Conservation (phyloP, 495 filamentous ascomycete species). For the Aspergillus bertholletiae region DNA sequence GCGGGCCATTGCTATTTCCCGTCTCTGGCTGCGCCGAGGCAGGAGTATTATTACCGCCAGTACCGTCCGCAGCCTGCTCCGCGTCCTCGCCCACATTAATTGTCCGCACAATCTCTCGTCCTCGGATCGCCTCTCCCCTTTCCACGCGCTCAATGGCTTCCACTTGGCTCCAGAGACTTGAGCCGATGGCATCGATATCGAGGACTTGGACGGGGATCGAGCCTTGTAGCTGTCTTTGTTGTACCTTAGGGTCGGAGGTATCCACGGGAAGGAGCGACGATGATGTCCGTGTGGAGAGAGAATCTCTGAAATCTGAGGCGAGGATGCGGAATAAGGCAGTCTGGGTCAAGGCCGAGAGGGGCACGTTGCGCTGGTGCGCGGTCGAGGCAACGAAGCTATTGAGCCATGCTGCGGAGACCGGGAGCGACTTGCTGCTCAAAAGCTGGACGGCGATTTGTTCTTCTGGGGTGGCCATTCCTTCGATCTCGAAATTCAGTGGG, state of each 20-base stretch:
- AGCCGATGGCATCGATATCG: conserved; percentile 76
- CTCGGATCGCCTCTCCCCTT: conserved; percentile 77
- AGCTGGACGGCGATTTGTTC: conserved; percentile 45
- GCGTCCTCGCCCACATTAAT: conserved; percentile 50
- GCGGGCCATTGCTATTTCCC: conserved; percentile 52
- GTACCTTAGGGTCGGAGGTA: conserved; percentile 46
- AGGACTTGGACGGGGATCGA: conserved; percentile 77
- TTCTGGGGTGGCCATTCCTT: conserved; percentile 32
- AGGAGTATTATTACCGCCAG: conserved; percentile 7
- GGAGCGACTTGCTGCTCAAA: conserved; percentile 37
- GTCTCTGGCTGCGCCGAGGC: conserved; percentile 10
- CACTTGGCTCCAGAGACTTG: conserved; percentile 77
- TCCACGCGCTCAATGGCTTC: conserved; percentile 80
- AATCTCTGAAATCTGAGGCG: conserved; percentile 66
- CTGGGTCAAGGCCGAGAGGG: conserved; percentile 67
- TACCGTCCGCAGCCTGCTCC: conserved; percentile 25
- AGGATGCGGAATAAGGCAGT: conserved; percentile 82
- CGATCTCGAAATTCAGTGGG: background rate
- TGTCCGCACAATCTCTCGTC: conserved; percentile 76
- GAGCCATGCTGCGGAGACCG: conserved; percentile 42
- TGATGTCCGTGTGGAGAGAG: conserved; percentile 43
- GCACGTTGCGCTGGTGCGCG: conserved; percentile 48
- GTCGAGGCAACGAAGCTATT: conserved; percentile 35
- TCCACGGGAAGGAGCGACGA: conserved; percentile 56
- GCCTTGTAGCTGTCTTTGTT: conserved; percentile 50